These are phyloP conservation scores for Daedaleopsis sinensis DNA, from an alignment of 768 basidiomycete genomes.

Conservation along the genomic window DNA sequence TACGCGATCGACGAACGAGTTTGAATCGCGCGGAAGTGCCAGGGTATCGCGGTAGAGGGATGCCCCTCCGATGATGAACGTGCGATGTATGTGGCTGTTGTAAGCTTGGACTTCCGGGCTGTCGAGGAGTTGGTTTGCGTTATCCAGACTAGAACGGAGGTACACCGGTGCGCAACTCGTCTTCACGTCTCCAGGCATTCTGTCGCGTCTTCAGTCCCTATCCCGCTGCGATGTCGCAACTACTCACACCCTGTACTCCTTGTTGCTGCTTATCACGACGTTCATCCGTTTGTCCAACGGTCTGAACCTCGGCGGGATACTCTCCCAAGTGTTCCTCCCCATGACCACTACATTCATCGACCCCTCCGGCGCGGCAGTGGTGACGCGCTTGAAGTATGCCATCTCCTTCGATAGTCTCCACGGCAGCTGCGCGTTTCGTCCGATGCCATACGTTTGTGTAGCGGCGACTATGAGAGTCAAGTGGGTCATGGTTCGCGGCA, in stretches of 20 bases:
- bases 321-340: conserved; percentile 98
- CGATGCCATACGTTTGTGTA: conserved; percentile 86
- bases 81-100: conserved; percentile 46
- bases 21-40: conserved; percentile 36
- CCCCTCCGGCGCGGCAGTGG: conserved; percentile 58
- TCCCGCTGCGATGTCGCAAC: not conserved
- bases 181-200: conserved; percentile 10
- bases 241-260: conserved; percentile 59
- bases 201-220: conserved; percentile 2
- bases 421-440: conserved; percentile 72
- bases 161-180: conserved; percentile 32
- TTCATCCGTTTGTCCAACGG: conserved; percentile 81
- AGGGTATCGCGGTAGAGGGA: conserved; percentile 78
- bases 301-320: conserved; percentile 83
- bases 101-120: conserved; percentile 20
- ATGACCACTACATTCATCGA: conserved; percentile 81
- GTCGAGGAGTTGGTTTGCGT: conserved; percentile 30
- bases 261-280: conserved; percentile 70
- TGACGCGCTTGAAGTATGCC: conserved; percentile 88
- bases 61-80: conserved; percentile 93
- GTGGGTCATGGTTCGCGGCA: conserved; percentile 30
- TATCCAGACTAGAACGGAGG: conserved; percentile 48
- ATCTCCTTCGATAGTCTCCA: conserved; percentile 91
- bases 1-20: conserved; percentile 69
- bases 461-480: conserved; percentile 95